These are phyloP conservation scores for Ogataea henricii DNA, from an alignment of 805 yeast species.

Conservation along the genomic window DNA sequence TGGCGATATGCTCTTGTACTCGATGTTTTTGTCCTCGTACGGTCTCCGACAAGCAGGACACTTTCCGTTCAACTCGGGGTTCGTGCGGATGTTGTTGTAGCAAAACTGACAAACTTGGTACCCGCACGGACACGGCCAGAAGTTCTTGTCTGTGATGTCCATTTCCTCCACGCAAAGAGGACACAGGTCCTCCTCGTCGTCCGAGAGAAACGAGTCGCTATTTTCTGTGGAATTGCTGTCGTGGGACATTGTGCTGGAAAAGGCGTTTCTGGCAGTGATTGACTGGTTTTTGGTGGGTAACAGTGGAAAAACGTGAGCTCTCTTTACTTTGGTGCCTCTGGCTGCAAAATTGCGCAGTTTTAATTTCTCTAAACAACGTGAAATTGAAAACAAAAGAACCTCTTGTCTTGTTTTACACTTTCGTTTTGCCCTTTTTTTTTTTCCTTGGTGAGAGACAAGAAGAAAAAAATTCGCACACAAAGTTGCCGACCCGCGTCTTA, in stretches of 20 bases:
- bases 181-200: constrained; percentile 80
- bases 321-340: neutral
- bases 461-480: neutral
- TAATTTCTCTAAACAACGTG: neutral
- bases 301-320: neutral
- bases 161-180: constrained; percentile 97
- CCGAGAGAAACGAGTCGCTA: constrained; percentile 64
- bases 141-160: constrained; percentile 94
- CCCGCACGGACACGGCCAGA: constrained; percentile 99
- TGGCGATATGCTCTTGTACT: constrained; percentile 76
- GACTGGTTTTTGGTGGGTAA: no score
- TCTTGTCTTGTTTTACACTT: neutral
- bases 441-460: no score
- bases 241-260: constrained; percentile 17
- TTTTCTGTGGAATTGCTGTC: constrained; percentile 23
- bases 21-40: constrained; percentile 91
- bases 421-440: constrained; percentile 9
- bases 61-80: constrained; percentile 91
- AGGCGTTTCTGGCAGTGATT: neutral
- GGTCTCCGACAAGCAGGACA: constrained; percentile 97
- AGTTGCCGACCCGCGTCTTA: constrained; percentile 1
- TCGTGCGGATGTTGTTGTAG: constrained; percentile 92
- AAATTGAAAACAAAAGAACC: neutral
- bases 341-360: neutral
- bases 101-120: constrained; percentile 98